Evolutionary conservation across 108 stramenopile genomes (phyloP).

Genomic region (Schizochytrium sp.): DNA sequence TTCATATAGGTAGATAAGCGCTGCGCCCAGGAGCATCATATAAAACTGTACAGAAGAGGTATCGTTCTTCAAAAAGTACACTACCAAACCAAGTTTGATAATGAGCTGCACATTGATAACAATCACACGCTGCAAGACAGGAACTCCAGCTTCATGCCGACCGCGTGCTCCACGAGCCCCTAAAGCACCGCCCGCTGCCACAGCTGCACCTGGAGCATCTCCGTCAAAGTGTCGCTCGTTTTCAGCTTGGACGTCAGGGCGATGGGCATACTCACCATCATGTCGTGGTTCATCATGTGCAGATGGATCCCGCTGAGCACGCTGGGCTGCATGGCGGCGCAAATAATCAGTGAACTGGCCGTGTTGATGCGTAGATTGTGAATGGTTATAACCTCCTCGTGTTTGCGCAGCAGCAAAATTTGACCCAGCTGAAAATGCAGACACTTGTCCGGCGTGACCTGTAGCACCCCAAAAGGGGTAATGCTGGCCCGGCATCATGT

Average conservation of each 20-base stretch:
- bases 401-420: neutral
- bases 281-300: no score
- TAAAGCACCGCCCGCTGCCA: neutral
- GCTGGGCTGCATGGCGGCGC: neutral
- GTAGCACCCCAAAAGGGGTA: neutral
- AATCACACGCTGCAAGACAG: slow-evolving; percentile 36
- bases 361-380: neutral
- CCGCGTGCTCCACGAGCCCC: neutral
- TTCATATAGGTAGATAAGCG: slow-evolving; percentile 44
- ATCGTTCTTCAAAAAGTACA: slow-evolving; percentile 54
- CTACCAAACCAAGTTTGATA: slow-evolving; percentile 11
- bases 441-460: neutral
- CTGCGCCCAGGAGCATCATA: neutral
- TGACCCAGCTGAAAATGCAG: neutral
- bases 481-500: neutral
- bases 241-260: no score
- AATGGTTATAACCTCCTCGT: neutral
- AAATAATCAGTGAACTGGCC: neutral
- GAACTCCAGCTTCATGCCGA: neutral
- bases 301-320: no score
- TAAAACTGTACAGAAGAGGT: slow-evolving; percentile 51
- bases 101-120: slow-evolving; percentile 38
- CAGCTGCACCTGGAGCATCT: neutral
- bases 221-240: neutral
- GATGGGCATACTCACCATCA: no score